These are phyloP conservation scores for Vachellia collinsii DNA, from an alignment of 306 rosid genomes.

Conservation along the genomic window DNA sequence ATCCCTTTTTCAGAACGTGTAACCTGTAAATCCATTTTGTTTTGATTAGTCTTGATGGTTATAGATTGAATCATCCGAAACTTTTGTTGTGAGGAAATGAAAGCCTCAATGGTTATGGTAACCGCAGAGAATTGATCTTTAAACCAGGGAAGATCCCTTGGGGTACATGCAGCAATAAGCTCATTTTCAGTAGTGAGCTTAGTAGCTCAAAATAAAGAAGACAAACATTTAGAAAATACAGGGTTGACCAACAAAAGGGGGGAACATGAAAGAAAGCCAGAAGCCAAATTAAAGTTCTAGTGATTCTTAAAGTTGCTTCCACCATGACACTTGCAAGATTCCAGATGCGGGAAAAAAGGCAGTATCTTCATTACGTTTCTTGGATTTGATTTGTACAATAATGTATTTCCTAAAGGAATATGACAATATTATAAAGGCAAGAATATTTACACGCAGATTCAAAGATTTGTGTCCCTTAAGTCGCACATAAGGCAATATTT, in stretches of 20 bases:
- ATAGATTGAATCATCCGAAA: too few relatives aligned
- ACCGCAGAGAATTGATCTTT: background rate
- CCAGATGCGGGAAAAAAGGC: conserved; percentile 6
- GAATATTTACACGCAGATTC: background rate
- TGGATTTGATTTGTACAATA: conserved; percentile 7
- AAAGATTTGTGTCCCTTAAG: conserved; percentile 15
- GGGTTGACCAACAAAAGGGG: background rate
- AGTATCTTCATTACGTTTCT: background rate
- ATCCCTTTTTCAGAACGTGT: too few relatives aligned
- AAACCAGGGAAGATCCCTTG: too few relatives aligned
- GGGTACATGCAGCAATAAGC: background rate
- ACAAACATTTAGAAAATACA: background rate
- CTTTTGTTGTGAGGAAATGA: background rate
- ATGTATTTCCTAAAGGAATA: conserved; percentile 19
- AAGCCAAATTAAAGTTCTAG: background rate
- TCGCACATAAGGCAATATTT: conserved; percentile 25
- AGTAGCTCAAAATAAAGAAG: background rate
- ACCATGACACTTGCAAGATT: background rate
- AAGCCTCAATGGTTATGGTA: background rate
- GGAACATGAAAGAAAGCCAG: background rate
- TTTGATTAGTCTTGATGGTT: too few relatives aligned
- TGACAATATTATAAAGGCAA: background rate
- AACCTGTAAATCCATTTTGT: too few relatives aligned
- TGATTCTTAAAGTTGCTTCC: background rate
- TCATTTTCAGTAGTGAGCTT: background rate